Percentiles rank a stretch among this genome's conserved stretches.
These are phyloP conservation scores for Lepidium aucheri DNA, from an alignment of 345 rosid species.

Conservation along the genomic window DNA sequence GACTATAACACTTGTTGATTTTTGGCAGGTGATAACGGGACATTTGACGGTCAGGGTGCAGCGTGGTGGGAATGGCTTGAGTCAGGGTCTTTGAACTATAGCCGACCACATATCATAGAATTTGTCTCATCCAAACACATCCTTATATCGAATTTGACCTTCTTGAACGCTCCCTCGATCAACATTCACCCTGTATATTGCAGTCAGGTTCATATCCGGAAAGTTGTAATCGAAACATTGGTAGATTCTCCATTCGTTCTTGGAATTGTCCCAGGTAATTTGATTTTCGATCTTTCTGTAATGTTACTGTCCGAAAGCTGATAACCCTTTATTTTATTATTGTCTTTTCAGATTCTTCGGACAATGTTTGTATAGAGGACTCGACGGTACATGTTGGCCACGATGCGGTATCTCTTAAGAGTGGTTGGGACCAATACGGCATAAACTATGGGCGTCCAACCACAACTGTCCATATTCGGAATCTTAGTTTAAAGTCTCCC, in stretches of 20 bases:
- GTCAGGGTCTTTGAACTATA: slow-evolving; percentile 59
- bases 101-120: slow-evolving; percentile 88
- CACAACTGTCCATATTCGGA: slow-evolving; percentile 46
- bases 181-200: slow-evolving; percentile 87
- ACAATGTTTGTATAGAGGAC: slow-evolving; percentile 74
- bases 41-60: slow-evolving; percentile 84
- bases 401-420: slow-evolving; percentile 70
- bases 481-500: slow-evolving; percentile 55
- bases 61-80: slow-evolving; percentile 83
- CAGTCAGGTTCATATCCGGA: slow-evolving; percentile 25
- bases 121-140: slow-evolving; percentile 48
- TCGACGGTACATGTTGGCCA: slow-evolving; percentile 63
- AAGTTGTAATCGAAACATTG: slow-evolving; percentile 45
- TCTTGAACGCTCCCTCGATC: slow-evolving; percentile 71
- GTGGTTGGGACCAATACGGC: slow-evolving; percentile 97
- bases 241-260: slow-evolving; percentile 55
- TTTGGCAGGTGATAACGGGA: slow-evolving; percentile 70
- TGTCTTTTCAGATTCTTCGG: slow-evolving; percentile 68
- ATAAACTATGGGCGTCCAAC: slow-evolving; percentile 66
- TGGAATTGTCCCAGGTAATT: slow-evolving; percentile 79
- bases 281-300: not conserved
- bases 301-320: not conserved
- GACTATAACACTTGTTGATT: not conserved
- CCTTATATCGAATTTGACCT: slow-evolving; percentile 76
- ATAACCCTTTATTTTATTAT: too few species aligned